Conservation (phyloP, 805 yeast genomes). For the Candida sanyiensis region DNA sequence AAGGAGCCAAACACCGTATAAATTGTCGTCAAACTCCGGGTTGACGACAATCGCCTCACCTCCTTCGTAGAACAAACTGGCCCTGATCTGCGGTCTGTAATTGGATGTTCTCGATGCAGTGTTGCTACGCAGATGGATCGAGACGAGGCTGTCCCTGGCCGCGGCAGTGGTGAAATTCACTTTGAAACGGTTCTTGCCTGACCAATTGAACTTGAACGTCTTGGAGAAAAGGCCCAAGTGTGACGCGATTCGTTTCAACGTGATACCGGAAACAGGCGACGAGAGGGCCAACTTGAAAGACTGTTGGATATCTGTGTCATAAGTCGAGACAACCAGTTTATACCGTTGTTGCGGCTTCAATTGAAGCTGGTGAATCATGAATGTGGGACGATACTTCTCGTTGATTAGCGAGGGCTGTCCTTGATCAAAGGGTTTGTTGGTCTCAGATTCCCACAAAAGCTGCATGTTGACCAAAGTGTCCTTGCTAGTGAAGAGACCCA, state of each 20-base stretch:
- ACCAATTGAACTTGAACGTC: conserved; percentile 33
- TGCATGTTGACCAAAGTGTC: conserved; percentile 36
- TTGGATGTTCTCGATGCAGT: too few species aligned
- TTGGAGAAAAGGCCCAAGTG: conserved; percentile 33
- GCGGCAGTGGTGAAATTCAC: conserved; percentile 24
- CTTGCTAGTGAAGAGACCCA: conserved; percentile 24
- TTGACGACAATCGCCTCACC: conserved; percentile 41
- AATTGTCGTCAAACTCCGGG: conserved; percentile 34
- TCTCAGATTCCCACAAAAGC: conserved; percentile 35
- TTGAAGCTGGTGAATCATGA: conserved; percentile 19
- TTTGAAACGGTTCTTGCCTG: conserved; percentile 34
- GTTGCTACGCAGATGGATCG: too few species aligned
- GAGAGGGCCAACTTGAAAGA: conserved; percentile 31
- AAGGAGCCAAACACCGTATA: conserved; percentile 37
- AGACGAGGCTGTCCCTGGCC: too few species aligned
- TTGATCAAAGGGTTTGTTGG: conserved; percentile 26
- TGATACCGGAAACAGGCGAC: conserved; percentile 15
- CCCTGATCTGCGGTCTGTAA: conserved; percentile 45
- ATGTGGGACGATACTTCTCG: conserved; percentile 31
- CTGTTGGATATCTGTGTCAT: conserved; percentile 28
- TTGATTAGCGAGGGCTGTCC: conserved; percentile 29
- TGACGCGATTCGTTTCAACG: conserved; percentile 19
- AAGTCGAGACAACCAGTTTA: conserved; percentile 43
- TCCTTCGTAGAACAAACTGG: conserved; percentile 37
- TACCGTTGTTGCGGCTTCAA: conserved; percentile 34